These are phyloP conservation scores for Solanum hybrid DNA, from an alignment of 305 asterid species.

Conservation along the genomic window DNA sequence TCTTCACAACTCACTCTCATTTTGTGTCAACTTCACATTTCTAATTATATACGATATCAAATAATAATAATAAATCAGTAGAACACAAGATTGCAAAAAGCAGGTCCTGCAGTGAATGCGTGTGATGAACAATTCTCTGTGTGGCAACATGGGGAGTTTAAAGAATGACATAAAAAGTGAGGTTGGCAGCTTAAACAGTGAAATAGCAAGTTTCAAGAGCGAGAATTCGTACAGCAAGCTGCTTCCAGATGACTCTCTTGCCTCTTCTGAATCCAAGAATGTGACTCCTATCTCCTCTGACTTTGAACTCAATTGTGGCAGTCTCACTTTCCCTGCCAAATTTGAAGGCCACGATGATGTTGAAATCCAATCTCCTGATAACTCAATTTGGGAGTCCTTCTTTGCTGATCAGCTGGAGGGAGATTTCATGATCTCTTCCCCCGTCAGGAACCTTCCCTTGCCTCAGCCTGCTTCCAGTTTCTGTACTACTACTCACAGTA, in stretches of 20 bases:
- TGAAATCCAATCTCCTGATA: conserved; percentile 58
- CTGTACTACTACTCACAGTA: neutral
- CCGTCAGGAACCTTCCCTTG: conserved; percentile 37
- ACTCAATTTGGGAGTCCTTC: conserved; percentile 63
- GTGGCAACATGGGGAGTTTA: conserved; percentile 13
- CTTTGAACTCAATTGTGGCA: conserved; percentile 14
- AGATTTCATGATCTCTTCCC: conserved; percentile 77
- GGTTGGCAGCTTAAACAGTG: conserved; percentile 22
- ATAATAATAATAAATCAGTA: neutral
- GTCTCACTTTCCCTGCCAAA: conserved; percentile 33
- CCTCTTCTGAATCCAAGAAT: conserved; percentile 11
- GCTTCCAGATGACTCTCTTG: conserved; percentile 17
- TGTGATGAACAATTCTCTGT: conserved; percentile 16
- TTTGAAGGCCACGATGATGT: conserved; percentile 27
- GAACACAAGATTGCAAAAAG: neutral
- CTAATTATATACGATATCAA: neutral
- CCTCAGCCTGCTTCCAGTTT: conserved; percentile 17
- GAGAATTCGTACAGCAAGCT: conserved; percentile 16
- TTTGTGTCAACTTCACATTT: neutral
- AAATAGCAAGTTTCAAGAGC: conserved; percentile 24
- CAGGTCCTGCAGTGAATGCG: neutral
- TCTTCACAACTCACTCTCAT: neutral
- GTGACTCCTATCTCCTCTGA: conserved; percentile 19
- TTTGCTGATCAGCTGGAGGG: conserved; percentile 52
- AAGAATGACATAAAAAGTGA: conserved; percentile 14